Evolutionary conservation across 768 basidiomycete species (phyloP), one percentile per base, ranked within the genome.

Genomic region (Boletus insuetus): DNA sequence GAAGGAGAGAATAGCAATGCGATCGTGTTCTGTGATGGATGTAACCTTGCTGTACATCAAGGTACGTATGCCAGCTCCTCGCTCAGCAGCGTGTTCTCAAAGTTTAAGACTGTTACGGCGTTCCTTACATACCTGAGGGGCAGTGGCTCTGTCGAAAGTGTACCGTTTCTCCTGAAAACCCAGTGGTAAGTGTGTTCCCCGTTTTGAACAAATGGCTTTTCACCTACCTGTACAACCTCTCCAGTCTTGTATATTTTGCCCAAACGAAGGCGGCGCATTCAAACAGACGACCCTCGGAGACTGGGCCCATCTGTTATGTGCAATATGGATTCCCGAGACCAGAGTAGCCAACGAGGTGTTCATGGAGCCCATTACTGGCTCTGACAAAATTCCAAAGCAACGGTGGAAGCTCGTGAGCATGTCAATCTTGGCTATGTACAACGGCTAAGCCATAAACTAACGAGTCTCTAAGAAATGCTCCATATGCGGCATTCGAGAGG

Each of bases 81-180:
- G 8, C 17, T 46, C 45, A 49, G 40, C 17, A 29, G n/a, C 31
- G 38, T 49, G 19, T 48, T 29, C 57, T 64, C 55, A 66, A 35
- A 9, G n/a, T 41, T 34, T 3, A 59, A 97, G 97, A 99, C 69
- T 99, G 97, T 66, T 99, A 99, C 65, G 97, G 97, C 19, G 94
- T 99, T 2, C 97, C 97, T 12, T 99, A 99, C 68, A 98, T 99
- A 55, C 97, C 97, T 0, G 97, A 99, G 75, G 97, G 97, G 1
- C 97, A 99, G 70, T 99, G 97, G 97, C 82, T 99, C 34, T 99
- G 97, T 70, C 78, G 97, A 44, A 99, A 99, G 73, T 99, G 97
- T 66, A 98, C 94, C 0, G 94, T 98, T 11, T 96, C 94, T 1
- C 97, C 97, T 0, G 96, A 98, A 71, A 90, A 86, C 62, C 93